These are phyloP conservation scores for maize (Zea mays) DNA, from an alignment of 176 grass and related monocot genomes.

Conservation along the genomic window DNA sequence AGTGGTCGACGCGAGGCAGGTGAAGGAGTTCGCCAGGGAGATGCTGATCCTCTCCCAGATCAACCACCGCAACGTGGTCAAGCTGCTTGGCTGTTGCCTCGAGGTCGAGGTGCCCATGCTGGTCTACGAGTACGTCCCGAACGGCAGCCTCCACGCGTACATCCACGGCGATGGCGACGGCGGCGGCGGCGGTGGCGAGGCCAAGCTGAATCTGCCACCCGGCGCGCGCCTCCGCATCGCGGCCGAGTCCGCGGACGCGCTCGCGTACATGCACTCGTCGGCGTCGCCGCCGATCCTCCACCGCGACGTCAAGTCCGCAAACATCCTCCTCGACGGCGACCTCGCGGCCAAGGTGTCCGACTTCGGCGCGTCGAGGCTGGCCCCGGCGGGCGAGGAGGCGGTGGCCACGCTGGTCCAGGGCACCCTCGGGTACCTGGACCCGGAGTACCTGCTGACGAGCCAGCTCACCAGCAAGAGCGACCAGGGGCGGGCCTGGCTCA, in stretches of 20 bases:
- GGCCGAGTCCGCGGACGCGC: conserved; percentile 35
- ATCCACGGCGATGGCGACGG: conserved; percentile 1
- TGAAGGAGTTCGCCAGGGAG: conserved; percentile 39
- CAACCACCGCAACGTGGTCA: conserved; percentile 44
- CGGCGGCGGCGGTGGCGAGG: neutral
- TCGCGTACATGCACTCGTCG: conserved; percentile 42
- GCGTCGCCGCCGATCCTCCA: conserved; percentile 53
- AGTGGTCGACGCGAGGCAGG: conserved; percentile 5
- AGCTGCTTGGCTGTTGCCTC: conserved; percentile 41
- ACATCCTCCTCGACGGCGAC: conserved; percentile 54
- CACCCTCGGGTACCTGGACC: conserved; percentile 56
- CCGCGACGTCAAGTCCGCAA: conserved; percentile 60
- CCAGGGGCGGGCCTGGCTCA: no score
- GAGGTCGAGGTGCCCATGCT: conserved; percentile 45
- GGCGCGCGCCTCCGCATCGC: conserved; percentile 32
- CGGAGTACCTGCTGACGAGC: conserved; percentile 49
- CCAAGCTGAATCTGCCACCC: neutral
- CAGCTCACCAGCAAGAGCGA: conserved; percentile 53
- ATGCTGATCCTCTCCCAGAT: conserved; percentile 49
- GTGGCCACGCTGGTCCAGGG: conserved; percentile 51
- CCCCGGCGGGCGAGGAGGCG: conserved; percentile 38
- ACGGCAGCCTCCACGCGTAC: conserved; percentile 38
- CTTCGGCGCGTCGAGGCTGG: conserved; percentile 47
- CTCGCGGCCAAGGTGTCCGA: conserved; percentile 54
- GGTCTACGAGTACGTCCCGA: conserved; percentile 46